Evolutionary conservation across 2,329 filamentous ascomycete genomes (phyloP).

Genomic region (Aspergillus terreus): DNA sequence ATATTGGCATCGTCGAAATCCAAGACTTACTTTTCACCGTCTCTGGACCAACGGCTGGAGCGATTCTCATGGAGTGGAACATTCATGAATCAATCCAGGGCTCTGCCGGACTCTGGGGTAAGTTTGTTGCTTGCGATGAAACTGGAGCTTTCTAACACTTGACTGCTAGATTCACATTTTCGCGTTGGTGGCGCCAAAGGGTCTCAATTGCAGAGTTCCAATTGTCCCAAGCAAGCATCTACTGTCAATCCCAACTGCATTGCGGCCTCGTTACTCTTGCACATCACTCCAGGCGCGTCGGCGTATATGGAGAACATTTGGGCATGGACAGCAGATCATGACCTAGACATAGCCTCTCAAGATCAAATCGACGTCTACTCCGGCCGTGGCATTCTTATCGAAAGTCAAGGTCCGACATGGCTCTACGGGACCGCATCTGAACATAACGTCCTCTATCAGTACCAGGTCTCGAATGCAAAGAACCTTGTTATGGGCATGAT

Average conservation of each 20-base stretch:
- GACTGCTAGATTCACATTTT: conserved; percentile 32
- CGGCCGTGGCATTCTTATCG: conserved; percentile 50
- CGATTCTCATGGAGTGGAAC: conserved; percentile 37
- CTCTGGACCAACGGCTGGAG: conserved; percentile 31
- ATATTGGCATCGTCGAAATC: conserved; percentile 34
- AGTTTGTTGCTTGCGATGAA: neutral
- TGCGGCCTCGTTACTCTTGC: conserved; percentile 53
- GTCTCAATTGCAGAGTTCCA: conserved; percentile 24
- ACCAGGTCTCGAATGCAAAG: conserved; percentile 58
- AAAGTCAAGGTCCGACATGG: conserved; percentile 51
- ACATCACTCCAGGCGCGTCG: conserved; percentile 54
- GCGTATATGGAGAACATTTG: conserved; percentile 33
- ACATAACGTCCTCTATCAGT: conserved; percentile 68
- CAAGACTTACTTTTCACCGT: conserved; percentile 35
- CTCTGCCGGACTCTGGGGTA: conserved; percentile 23
- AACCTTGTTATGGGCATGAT: conserved; percentile 32
- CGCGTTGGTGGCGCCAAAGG: conserved; percentile 38
- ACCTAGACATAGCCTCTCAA: conserved; percentile 22
- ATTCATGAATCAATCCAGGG: conserved; percentile 26
- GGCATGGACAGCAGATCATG: conserved; percentile 32
- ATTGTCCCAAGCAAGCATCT: conserved; percentile 26
- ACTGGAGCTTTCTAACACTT: neutral
- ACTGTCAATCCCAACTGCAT: conserved; percentile 19
- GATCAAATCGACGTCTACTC: conserved; percentile 64
- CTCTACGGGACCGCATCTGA: conserved; percentile 63